These are phyloP conservation scores for Gossypium davidsonii DNA, from an alignment of 441 rosid species.

Conservation along the genomic window DNA sequence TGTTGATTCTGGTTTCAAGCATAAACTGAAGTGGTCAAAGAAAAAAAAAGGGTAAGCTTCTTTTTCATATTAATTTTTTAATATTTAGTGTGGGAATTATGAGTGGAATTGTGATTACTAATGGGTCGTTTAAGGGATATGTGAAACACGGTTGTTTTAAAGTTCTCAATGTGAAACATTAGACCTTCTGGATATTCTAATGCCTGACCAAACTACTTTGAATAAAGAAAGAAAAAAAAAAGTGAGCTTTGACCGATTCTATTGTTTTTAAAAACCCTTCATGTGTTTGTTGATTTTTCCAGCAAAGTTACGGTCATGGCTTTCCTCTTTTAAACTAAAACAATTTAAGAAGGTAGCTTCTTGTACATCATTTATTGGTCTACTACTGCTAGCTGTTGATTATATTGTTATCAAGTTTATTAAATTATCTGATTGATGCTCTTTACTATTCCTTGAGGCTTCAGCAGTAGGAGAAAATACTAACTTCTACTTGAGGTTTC, in stretches of 20 bases:
- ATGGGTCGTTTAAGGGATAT: conserved; percentile 12
- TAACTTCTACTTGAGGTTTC: neutral
- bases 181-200: conserved; percentile 29
- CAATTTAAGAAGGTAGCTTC: conserved; percentile 11
- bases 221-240: conserved; percentile 10
- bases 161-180: conserved; percentile 27
- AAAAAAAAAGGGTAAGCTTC: conserved; percentile 20
- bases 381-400: conserved; percentile 18
- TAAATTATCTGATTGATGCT: neutral
- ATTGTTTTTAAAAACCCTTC: conserved; percentile 14
- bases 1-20: conserved; percentile 20
- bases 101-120: conserved; percentile 18
- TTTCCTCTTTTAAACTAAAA: conserved; percentile 10
- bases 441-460: neutral
- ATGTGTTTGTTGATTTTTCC: conserved; percentile 20
- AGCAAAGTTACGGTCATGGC: conserved; percentile 9
- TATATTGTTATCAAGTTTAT: neutral
- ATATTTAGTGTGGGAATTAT: neutral
- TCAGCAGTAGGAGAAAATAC: neutral
- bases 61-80: neutral
- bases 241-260: conserved; percentile 30
- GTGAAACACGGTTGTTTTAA: conserved; percentile 4
- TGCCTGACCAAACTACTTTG: conserved; percentile 20
- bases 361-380: conserved; percentile 25
- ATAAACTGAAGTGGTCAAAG: conserved; percentile 15